Evolutionary conservation across 75 land plant genomes (phyloP), one percentile per base, ranked within the genome.

Genomic region (Picea glauca): DNA sequence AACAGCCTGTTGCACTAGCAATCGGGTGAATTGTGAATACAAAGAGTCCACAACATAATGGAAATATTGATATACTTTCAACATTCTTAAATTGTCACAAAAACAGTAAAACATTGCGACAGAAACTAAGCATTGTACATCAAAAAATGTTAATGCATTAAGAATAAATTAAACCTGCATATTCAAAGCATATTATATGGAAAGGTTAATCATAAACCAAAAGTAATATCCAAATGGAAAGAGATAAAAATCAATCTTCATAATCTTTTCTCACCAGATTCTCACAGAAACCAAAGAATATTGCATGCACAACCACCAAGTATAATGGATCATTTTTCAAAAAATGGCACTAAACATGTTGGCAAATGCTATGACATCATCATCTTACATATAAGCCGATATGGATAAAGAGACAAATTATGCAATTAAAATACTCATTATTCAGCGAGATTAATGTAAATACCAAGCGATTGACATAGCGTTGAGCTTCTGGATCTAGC

Each of bases 391-490:
- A 67, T 17, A 67, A 33, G 13, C 13, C 4, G 18, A 68, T 40
- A 40, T 40, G 6, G 56, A 50, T 35, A 68, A 68, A 38, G 73
- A 40, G 18, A n/a, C 12, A 40, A 68, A 68, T 1, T 40, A 1
- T 40, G 8, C 12, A 20, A 1, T 50, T 50, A 50, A 50, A 50
- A 8, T 4, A 9, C 54, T 68, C 6, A 38, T 40, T 40, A 18
- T 68, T 68, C 38, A 68, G 40, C 12, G 18, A 18, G 23, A 23
- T 62, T 38, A 21, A 73, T 62, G 23, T 17, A 4, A 78, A 58
- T 93, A 97, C 99, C 99, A 93, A 77, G 70, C 81, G 78, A n/a
- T 91, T 84, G 50, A 87, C 75, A 76, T 81, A 97, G 23, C 87
- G 84, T 74, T 86, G 90, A 56, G 86, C 90, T 90, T 97, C 98